Conservation (phyloP, 2,329 filamentous ascomycete species). For the Ilyonectria destructans region DNA sequence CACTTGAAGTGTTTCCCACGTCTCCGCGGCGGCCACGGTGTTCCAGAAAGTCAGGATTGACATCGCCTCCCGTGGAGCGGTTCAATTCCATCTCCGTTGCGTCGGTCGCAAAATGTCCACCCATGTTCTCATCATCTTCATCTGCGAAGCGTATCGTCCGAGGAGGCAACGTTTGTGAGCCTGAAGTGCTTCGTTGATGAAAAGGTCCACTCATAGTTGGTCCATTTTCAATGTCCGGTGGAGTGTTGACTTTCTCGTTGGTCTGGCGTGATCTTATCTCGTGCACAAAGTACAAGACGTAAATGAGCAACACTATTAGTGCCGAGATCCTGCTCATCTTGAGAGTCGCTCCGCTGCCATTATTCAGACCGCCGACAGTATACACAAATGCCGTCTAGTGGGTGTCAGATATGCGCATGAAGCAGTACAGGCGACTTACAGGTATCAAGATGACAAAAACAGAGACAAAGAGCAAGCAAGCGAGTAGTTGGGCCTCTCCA, state of each 20-base stretch:
- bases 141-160: slow-evolving; percentile 54
- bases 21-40: not conserved
- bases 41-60: not conserved
- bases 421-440: slow-evolving; percentile 39
- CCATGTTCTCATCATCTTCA: not conserved
- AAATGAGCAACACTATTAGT: slow-evolving; percentile 81
- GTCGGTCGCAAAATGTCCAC: slow-evolving; percentile 24
- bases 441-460: slow-evolving; percentile 59
- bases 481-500: slow-evolving; percentile 55
- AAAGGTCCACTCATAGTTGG: not conserved
- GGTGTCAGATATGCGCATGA: not conserved
- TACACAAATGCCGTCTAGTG: slow-evolving; percentile 60
- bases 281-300: slow-evolving; percentile 82
- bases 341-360: slow-evolving; percentile 74
- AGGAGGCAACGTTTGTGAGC: slow-evolving; percentile 18
- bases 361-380: slow-evolving; percentile 69
- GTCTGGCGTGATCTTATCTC: slow-evolving; percentile 77
- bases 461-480: slow-evolving; percentile 57
- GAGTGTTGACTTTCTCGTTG: slow-evolving; percentile 75
- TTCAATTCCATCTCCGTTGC: not conserved
- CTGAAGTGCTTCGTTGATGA: not conserved
- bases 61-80: not conserved
- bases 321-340: slow-evolving; percentile 85
- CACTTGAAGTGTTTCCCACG: not conserved
- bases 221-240: slow-evolving; percentile 51